Conservation (phyloP, 306 rosid species). For the Quercus alba region DNA sequence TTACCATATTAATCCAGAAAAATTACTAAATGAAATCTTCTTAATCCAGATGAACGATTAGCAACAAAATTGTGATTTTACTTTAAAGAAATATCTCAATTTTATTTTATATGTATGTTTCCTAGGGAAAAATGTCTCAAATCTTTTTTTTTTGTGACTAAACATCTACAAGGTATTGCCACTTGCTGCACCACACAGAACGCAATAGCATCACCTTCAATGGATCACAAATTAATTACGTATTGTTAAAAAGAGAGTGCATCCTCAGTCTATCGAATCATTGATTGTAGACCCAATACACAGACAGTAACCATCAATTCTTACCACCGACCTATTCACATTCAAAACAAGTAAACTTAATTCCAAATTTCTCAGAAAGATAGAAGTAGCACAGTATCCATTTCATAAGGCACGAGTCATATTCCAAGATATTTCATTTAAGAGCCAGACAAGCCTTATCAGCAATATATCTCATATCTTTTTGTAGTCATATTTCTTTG, state of each 20-base stretch:
- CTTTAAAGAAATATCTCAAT: neutral
- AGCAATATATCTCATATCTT: neutral
- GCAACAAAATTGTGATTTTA: neutral
- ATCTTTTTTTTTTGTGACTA: neutral
- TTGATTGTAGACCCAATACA: neutral
- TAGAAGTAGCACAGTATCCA: neutral
- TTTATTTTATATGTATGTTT: neutral
- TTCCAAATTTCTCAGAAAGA: neutral
- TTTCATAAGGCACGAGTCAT: neutral
- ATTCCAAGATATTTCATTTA: neutral
- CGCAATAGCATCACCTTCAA: neutral
- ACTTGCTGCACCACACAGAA: neutral
- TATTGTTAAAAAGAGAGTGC: neutral
- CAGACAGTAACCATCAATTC: neutral
- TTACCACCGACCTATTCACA: neutral
- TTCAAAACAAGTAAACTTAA: neutral
- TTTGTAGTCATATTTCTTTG: neutral
- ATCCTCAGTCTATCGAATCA: neutral
- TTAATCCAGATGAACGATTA: neutral
- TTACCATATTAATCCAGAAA: neutral
- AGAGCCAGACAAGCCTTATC: neutral
- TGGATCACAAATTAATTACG: neutral
- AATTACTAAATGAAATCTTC: neutral
- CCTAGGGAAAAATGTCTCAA: neutral
- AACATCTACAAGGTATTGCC: neutral